A percentile compares a stretch with the other conserved stretches of the same genome.
Conservation (phyloP, 352 stramenopile genomes). For the Phytophthora constricta region DNA sequence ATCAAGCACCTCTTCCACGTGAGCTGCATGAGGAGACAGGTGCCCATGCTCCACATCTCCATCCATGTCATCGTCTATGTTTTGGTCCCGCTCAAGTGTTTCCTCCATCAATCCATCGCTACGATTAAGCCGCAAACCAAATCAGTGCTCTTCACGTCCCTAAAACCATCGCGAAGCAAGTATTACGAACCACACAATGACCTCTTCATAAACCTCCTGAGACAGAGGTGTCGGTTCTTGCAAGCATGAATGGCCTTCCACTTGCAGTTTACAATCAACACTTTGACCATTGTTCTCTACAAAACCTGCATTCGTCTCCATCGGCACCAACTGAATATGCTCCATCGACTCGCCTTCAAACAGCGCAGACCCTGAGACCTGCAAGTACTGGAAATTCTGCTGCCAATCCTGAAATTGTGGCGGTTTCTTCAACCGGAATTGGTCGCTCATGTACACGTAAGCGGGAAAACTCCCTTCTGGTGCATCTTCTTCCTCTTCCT, state of each 20-base stretch:
- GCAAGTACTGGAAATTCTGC: conserved; percentile 54
- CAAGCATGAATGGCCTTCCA: conserved; percentile 26
- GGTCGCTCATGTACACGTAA: conserved; percentile 61
- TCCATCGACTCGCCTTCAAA: conserved; percentile 41
- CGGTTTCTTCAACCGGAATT: conserved; percentile 46
- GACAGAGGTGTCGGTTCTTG: conserved; percentile 11
- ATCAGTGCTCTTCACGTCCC: neutral
- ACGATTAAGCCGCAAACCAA: neutral
- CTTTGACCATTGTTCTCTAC: neutral
- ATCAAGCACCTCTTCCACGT: conserved; percentile 48
- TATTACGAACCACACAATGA: conserved; percentile 27
- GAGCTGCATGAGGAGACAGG: conserved; percentile 26
- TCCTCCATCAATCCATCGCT: conserved; percentile 63
- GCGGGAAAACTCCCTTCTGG: conserved; percentile 26
- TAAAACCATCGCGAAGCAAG: neutral
- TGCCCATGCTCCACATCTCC: neutral
- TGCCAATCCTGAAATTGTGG: conserved; percentile 57
- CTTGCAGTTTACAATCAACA: conserved; percentile 8
- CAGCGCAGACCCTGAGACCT: conserved; percentile 35
- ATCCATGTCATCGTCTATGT: conserved; percentile 9
- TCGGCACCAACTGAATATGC: conserved; percentile 42
- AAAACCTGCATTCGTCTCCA: neutral
- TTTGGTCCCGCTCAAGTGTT: conserved; percentile 34
- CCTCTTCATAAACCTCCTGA: conserved; percentile 17
- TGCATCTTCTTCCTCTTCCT: neutral